Conservation (phyloP, 2,329 filamentous ascomycete genomes). For the Elsinoe australis region DNA sequence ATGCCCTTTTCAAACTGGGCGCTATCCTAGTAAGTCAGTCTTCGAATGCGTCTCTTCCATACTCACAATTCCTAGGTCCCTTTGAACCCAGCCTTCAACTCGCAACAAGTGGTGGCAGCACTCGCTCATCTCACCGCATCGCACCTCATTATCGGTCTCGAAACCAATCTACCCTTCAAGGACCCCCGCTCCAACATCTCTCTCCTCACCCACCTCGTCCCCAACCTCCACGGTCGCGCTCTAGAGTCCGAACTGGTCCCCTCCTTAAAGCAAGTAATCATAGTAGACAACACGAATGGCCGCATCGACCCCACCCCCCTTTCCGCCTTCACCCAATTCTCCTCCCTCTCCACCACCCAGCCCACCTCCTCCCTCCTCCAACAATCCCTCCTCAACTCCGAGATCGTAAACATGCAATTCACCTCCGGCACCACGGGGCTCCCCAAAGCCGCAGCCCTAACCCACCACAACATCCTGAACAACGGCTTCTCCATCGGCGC, state of each 20-base stretch:
- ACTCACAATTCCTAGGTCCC: slow-evolving; percentile 51
- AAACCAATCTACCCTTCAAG: slow-evolving; percentile 71
- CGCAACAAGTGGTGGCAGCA: slow-evolving; percentile 67
- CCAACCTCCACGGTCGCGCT: slow-evolving; percentile 38
- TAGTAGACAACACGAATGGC: slow-evolving; percentile 68
- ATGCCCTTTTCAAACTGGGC: slow-evolving; percentile 90
- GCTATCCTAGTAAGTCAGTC: slow-evolving; percentile 59
- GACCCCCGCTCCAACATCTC: slow-evolving; percentile 52
- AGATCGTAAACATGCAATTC: slow-evolving; percentile 92
- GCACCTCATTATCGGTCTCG: slow-evolving; percentile 74
- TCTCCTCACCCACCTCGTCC: slow-evolving; percentile 49
- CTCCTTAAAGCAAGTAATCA: slow-evolving; percentile 60
- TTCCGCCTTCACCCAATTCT: slow-evolving; percentile 39
- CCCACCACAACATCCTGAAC: slow-evolving; percentile 80
- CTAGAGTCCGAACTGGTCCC: slow-evolving; percentile 55
- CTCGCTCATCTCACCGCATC: slow-evolving; percentile 65
- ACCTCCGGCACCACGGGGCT: slow-evolving; percentile 88
- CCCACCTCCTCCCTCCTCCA: slow-evolving; percentile 36
- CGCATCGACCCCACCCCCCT: slow-evolving; percentile 42
- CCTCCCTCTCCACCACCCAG: slow-evolving; percentile 38
- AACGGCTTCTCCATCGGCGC: slow-evolving; percentile 79
- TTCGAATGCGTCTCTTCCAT: background rate
- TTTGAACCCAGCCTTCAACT: slow-evolving; percentile 83
- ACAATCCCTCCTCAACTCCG: slow-evolving; percentile 49
- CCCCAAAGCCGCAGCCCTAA: slow-evolving; percentile 82